These are phyloP conservation scores for Candida manassasensis DNA, from an alignment of 805 yeast genomes.

Conservation along the genomic window DNA sequence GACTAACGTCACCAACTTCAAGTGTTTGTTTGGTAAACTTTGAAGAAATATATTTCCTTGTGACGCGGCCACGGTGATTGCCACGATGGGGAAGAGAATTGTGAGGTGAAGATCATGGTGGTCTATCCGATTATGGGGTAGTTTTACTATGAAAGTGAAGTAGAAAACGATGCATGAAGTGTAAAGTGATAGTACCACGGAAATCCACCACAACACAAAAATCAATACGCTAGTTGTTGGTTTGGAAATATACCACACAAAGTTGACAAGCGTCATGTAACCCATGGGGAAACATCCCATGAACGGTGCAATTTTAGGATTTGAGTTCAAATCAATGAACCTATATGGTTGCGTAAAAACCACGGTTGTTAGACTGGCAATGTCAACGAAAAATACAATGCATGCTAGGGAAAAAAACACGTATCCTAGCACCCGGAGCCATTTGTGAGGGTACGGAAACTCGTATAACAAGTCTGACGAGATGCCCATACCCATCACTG, in stretches of 20 bases:
- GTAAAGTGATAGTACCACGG: constrained; percentile 44
- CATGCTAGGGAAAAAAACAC: constrained; percentile 60
- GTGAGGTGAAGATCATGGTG: constrained; percentile 44
- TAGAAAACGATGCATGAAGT: constrained; percentile 54
- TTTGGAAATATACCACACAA: constrained; percentile 42
- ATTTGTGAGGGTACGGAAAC: constrained; percentile 58
- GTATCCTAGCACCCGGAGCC: constrained; percentile 54
- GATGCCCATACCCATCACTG: constrained; percentile 68
- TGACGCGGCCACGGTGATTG: constrained; percentile 68
- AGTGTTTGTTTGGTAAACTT: constrained; percentile 32
- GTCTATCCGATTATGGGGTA: constrained; percentile 17
- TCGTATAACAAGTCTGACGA: constrained; percentile 51
- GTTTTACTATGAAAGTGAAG: constrained; percentile 38
- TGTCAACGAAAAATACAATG: constrained; percentile 39
- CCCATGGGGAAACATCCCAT: constrained; percentile 82
- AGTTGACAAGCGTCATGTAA: constrained; percentile 54
- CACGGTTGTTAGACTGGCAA: constrained; percentile 32
- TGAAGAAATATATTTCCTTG: constrained; percentile 51
- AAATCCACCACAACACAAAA: constrained; percentile 65
- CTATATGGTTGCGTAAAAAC: constrained; percentile 17
- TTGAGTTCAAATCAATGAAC: constrained; percentile 10
- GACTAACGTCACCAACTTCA: constrained; percentile 48
- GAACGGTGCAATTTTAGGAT: constrained; percentile 47
- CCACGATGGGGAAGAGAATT: constrained; percentile 67
- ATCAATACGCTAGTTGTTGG: constrained; percentile 12